Base-by-base conservation (phyloP, 306 rosid species). In the Fragaria ananassa region DNA sequence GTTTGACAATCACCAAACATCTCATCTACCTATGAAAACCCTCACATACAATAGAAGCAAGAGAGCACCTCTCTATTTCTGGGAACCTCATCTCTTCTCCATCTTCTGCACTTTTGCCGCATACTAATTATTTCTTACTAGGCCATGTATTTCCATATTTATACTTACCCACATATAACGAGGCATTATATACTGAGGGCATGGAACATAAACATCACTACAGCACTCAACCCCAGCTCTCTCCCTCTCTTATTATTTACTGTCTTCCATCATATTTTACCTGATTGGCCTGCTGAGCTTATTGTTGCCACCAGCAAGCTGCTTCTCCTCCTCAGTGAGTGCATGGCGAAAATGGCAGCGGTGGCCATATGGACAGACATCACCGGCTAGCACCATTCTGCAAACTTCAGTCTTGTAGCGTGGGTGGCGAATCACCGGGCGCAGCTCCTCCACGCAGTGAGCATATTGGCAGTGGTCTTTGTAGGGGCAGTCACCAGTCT, bases 341-440 rank as follows among this genome's bases (percentile, higher is more conserved):
- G 84, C 73, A 31, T 86, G 89, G 58, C 86, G 89, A 67, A 86
- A 86, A 73, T 86, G 89, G 79, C 89, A 86, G 21, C 89, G 83
- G 58, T 86, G 87, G 76, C 86, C 89, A 31, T 86, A 86, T 0
- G 89, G 89, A 50, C 89, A 86, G 57, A 42, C 68, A 39, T 64
- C 73, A 21, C 89, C 89, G 18, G 85, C 58, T n/a, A 83, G 70
- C 41, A 83, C 86, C 89, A 86, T 86, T 46, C 87, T 70, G 72
- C 89, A 86, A 13, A 86, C 83, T 70, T 86, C 79, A 0, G 89
- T 82, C 83, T 86, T 86, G 86, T 86, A 86, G 57, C 89, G 86
- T 4, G 89, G 89, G 79, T 86, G 89, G 58, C 87, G 86, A 51
- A 86, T 83, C 17, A 86, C 89, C 0, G 89, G 89, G 50, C 89